A percentile compares a stretch with the other conserved stretches of the same genome.
Evolutionary conservation across 305 asterid species (phyloP).

Genomic region (Fraxinus dipetala): DNA sequence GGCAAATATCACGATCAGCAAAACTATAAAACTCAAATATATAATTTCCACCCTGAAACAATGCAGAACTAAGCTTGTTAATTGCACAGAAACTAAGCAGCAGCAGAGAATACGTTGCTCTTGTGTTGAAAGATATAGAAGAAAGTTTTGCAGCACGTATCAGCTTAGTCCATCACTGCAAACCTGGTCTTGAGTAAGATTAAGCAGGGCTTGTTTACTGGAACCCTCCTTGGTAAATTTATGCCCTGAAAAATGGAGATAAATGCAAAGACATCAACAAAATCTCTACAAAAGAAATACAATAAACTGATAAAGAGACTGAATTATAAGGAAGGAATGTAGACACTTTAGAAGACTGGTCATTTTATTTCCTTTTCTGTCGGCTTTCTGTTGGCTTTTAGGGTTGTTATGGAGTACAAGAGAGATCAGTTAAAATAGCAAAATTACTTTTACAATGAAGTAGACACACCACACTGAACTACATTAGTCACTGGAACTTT

Average conservation of each 20-base stretch:
- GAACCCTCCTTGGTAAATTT: slow-evolving; percentile 73
- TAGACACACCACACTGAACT: not conserved
- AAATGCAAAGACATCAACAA: slow-evolving; percentile 17
- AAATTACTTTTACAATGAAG: not conserved
- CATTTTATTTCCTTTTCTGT: not conserved
- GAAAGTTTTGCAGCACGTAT: slow-evolving; percentile 16
- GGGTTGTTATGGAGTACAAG: not conserved
- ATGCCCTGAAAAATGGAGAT: slow-evolving; percentile 46
- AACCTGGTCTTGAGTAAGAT: slow-evolving; percentile 71
- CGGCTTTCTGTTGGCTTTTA: not conserved
- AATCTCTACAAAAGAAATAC: slow-evolving; percentile 13
- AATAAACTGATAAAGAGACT: not conserved
- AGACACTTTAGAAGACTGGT: not conserved
- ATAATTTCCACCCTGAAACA: slow-evolving; percentile 63
- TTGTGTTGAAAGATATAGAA: not conserved
- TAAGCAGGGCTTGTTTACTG: slow-evolving; percentile 71
- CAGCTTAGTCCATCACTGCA: slow-evolving; percentile 8
- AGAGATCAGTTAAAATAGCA: not conserved
- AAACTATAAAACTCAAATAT: slow-evolving; percentile 77
- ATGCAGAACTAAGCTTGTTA: slow-evolving; percentile 22
- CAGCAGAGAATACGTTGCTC: slow-evolving; percentile 10
- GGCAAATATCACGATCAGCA: slow-evolving; percentile 83
- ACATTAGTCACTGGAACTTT: not conserved
- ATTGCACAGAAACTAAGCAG: slow-evolving; percentile 12
- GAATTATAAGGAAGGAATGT: not conserved